These are phyloP conservation scores for Vicia sativa DNA, from an alignment of 306 rosid species.

Conservation along the genomic window DNA sequence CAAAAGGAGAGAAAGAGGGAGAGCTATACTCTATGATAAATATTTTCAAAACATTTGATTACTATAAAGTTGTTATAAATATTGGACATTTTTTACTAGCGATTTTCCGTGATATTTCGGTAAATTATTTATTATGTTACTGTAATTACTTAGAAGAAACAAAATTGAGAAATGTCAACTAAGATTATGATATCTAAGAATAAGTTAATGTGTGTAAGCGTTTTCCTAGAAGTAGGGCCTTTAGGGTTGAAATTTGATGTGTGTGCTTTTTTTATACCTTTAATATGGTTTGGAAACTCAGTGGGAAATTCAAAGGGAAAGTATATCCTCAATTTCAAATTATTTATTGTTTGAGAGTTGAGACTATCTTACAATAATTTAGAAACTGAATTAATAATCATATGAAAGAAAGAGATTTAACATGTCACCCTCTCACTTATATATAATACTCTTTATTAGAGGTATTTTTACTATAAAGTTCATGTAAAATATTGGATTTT, in stretches of 20 bases:
- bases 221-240: background rate
- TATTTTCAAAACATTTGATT: background rate
- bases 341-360: background rate
- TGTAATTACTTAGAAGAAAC: conserved; percentile 44
- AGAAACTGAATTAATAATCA: background rate
- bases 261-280: no score
- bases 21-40: background rate
- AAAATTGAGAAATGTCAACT: conserved; percentile 32
- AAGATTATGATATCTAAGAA: conserved; percentile 1
- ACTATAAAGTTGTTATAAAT: background rate
- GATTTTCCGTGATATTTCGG: conserved; percentile 35
- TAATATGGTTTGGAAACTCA: background rate
- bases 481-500: no score
- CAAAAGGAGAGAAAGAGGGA: background rate
- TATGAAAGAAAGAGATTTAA: background rate
- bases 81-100: background rate
- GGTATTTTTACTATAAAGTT: no score
- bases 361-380: background rate
- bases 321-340: background rate
- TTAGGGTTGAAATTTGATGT: conserved; percentile 20
- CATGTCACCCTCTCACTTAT: no score
- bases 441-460: no score
- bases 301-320: background rate
- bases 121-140: background rate
- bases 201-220: background rate